phyloP scores from a whole-genome alignment of 345 rosid species.

The Euphorbia pulcherrima region DNA sequence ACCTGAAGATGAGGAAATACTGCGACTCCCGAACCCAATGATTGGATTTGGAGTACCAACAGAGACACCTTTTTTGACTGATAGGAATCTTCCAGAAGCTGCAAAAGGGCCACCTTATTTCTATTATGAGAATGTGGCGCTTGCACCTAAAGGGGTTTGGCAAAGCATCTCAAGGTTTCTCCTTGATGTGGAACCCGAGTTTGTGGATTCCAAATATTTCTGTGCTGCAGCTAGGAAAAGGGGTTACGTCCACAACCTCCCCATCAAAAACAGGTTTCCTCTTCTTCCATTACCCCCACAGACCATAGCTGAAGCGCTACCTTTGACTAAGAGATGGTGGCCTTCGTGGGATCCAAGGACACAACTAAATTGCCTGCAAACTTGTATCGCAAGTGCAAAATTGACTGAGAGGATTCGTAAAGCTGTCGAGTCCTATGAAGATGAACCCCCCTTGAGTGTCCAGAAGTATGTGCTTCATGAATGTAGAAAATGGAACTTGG shows the following conservation, averaged over 20 bases:
- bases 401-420: no score
- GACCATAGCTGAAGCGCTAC: slow-evolving; percentile 13
- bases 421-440: no score
- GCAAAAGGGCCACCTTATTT: slow-evolving; percentile 19
- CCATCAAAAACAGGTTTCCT: slow-evolving; percentile 54
- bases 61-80: neutral
- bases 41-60: slow-evolving; percentile 31
- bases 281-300: slow-evolving; percentile 21
- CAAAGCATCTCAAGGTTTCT: slow-evolving; percentile 18
- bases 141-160: slow-evolving; percentile 34
- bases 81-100: slow-evolving; percentile 21
- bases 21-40: slow-evolving; percentile 44
- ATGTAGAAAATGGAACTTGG: no score
- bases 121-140: slow-evolving; percentile 31
- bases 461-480: no score
- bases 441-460: no score
- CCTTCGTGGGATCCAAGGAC: neutral
- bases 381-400: no score
- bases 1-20: slow-evolving; percentile 38
- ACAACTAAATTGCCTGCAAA: neutral
- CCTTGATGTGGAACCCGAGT: slow-evolving; percentile 25
- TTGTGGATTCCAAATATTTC: slow-evolving; percentile 27
- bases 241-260: slow-evolving; percentile 50
- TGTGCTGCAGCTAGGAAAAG: slow-evolving; percentile 31
- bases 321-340: neutral